A percentile compares a stretch with the other conserved stretches of the same genome.
phyloP scores from a whole-genome alignment of 495 filamentous ascomycete genomes.

The Penicillium simplicissimum region DNA sequence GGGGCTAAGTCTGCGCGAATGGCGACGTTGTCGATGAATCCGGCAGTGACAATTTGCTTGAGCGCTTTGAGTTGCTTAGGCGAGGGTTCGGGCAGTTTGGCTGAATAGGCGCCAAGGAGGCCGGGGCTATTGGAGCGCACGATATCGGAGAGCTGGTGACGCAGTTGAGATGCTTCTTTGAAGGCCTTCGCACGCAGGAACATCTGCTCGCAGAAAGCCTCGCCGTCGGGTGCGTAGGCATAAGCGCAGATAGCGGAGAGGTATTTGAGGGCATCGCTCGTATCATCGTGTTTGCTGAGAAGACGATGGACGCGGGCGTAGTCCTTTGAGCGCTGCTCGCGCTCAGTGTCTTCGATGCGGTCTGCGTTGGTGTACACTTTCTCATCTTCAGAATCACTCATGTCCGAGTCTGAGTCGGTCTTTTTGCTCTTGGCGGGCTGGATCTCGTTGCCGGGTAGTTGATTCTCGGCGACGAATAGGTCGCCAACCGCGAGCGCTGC shows the following conservation, averaged over 20 bases:
- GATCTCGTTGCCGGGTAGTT: conserved; percentile 58
- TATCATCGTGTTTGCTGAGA: conserved; percentile 78
- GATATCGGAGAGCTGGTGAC: conserved; percentile 78
- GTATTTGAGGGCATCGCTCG: conserved; percentile 86
- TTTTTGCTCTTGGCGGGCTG: conserved; percentile 15
- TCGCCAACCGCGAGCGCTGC: conserved; percentile 86
- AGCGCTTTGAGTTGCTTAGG: conserved; percentile 74
- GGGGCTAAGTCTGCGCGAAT: conserved; percentile 87
- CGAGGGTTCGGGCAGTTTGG: conserved; percentile 67
- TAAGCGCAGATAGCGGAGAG: conserved; percentile 82
- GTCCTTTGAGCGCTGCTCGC: conserved; percentile 62
- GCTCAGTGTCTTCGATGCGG: conserved; percentile 65
- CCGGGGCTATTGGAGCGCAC: conserved; percentile 72
- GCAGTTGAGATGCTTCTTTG: conserved; percentile 80
- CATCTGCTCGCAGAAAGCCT: conserved; percentile 73
- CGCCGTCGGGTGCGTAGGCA: conserved; percentile 69
- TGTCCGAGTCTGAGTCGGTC: conserved; percentile 38
- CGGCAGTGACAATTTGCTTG: conserved; percentile 86
- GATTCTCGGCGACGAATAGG: conserved; percentile 81
- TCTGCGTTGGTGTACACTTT: conserved; percentile 64
- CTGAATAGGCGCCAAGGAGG: conserved; percentile 57
- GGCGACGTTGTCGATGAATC: conserved; percentile 94
- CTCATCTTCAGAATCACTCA: conserved; percentile 15
- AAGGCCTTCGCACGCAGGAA: conserved; percentile 86
- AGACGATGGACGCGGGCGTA: conserved; percentile 76